These are phyloP conservation scores for Thoreauomyces humboldtii DNA, from an alignment of 192 early-diverging fungal species.

Conservation along the genomic window DNA sequence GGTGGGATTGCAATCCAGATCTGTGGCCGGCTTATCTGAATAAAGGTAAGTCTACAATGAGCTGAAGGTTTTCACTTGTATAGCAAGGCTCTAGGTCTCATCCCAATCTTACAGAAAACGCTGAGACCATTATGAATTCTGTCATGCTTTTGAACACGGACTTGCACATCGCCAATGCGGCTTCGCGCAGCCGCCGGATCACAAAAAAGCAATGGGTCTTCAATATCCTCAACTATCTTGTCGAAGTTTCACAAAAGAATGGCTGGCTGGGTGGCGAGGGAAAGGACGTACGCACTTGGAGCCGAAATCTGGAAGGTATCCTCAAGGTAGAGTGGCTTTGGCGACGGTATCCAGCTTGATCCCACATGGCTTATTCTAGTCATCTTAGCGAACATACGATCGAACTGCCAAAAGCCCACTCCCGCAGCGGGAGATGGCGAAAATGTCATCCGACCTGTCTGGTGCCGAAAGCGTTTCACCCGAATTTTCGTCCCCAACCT, in stretches of 20 bases:
- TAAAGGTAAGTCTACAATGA: conserved; percentile 35
- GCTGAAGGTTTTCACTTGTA: too few species aligned
- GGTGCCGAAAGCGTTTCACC: not conserved
- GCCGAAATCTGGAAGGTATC: not conserved
- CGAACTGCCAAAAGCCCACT: conserved; percentile 19
- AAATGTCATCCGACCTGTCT: not conserved
- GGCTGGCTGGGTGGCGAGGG: not conserved
- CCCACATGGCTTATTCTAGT: too few species aligned
- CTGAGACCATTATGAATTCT: conserved; percentile 84
- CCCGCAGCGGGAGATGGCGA: conserved; percentile 16
- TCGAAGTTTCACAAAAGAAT: not conserved
- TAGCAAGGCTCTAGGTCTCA: too few species aligned
- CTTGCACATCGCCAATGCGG: conserved; percentile 73
- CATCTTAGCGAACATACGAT: conserved; percentile 19
- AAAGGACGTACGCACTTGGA: not conserved
- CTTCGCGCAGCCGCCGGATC: conserved; percentile 67
- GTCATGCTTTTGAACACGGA: conserved; percentile 90
- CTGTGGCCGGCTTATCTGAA: conserved; percentile 22
- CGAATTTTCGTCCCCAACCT: not conserved
- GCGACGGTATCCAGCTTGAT: too few species aligned
- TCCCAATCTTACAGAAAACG: too few species aligned
- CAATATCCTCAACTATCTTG: not conserved
- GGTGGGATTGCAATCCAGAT: conserved; percentile 77
- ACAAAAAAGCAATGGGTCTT: conserved; percentile 49
- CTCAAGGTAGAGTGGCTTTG: not conserved